Percentiles rank a stretch among this genome's conserved stretches.
Evolutionary conservation across 257 asterid species (phyloP).

Genomic region (Fraxinus excelsior): DNA sequence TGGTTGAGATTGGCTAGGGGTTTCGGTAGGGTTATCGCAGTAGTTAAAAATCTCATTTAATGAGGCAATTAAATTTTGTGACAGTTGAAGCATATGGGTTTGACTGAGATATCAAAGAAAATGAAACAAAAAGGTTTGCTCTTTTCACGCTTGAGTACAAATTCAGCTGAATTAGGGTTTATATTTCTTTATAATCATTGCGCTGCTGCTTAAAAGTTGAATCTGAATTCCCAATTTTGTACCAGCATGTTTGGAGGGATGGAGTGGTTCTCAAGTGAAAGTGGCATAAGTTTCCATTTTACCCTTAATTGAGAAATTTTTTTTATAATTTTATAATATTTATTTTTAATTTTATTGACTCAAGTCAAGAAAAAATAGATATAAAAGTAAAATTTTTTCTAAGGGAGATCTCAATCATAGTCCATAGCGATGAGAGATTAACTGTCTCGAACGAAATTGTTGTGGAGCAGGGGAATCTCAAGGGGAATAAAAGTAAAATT

Average conservation of each 20-base stretch:
- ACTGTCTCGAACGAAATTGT: too few relatives aligned
- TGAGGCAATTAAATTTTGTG: conserved; percentile 18
- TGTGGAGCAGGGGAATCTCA: too few relatives aligned
- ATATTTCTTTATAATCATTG: neutral
- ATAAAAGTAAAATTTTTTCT: too few relatives aligned
- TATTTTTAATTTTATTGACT: too few relatives aligned
- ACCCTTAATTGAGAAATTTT: neutral
- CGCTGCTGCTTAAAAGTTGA: neutral
- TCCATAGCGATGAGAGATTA: too few relatives aligned
- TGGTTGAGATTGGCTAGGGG: neutral
- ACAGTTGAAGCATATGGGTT: neutral
- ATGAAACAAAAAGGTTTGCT: neutral
- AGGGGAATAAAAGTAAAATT: too few relatives aligned
- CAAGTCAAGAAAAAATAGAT: too few relatives aligned
- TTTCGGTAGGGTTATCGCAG: conserved; percentile 11
- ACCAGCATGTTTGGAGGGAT: too few relatives aligned
- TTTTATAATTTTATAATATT: neutral
- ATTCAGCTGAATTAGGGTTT: neutral
- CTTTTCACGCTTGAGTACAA: neutral
- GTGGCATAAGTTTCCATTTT: too few relatives aligned
- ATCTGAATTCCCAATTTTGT: neutral
- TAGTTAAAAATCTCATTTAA: conserved; percentile 41
- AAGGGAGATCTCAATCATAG: too few relatives aligned
- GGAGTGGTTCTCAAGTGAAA: too few relatives aligned
- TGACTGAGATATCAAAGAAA: neutral